Evolutionary conservation across 768 basidiomycete species (phyloP).

Genomic region (Leccinum uliginosum): DNA sequence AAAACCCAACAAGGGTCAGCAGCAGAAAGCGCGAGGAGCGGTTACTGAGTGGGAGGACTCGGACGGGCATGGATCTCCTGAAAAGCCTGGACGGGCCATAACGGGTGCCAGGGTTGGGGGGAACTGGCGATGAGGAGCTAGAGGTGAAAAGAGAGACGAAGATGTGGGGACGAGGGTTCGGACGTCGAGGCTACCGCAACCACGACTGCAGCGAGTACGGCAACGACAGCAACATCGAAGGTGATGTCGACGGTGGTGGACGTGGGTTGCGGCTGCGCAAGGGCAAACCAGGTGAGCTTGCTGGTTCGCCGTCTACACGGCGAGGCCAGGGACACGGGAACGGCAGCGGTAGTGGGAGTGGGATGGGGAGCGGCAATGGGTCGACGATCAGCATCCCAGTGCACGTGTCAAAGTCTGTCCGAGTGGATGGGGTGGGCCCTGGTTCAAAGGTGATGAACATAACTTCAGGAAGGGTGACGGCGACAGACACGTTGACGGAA

Average conservation of each 20-base stretch:
- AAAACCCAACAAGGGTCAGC: conserved; percentile 5
- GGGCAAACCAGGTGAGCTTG: conserved; percentile 2
- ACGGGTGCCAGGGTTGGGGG: neutral
- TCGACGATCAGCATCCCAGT: no score
- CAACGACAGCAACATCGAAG: no score
- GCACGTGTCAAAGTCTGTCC: no score
- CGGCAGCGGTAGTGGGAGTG: no score
- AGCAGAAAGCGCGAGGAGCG: no score
- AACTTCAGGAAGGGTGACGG: neutral
- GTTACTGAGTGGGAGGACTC: neutral
- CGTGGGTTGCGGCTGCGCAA: conserved; percentile 13
- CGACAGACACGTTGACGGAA: no score
- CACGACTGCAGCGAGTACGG: no score
- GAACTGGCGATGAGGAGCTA: neutral
- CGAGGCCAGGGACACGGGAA: no score
- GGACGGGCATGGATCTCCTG: neutral
- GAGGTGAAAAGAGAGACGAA: conserved; percentile 5
- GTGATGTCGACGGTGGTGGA: neutral
- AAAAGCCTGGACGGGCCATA: neutral
- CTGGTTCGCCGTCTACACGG: neutral
- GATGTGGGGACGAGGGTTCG: conserved; percentile 1
- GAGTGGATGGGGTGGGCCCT: conserved; percentile 14
- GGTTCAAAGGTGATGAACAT: neutral
- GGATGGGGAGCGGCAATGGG: no score
- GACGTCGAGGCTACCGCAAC: conserved; percentile 13